phyloP scores from a whole-genome alignment of 495 filamentous ascomycete species.

The Penicillium atrosanguineum region DNA sequence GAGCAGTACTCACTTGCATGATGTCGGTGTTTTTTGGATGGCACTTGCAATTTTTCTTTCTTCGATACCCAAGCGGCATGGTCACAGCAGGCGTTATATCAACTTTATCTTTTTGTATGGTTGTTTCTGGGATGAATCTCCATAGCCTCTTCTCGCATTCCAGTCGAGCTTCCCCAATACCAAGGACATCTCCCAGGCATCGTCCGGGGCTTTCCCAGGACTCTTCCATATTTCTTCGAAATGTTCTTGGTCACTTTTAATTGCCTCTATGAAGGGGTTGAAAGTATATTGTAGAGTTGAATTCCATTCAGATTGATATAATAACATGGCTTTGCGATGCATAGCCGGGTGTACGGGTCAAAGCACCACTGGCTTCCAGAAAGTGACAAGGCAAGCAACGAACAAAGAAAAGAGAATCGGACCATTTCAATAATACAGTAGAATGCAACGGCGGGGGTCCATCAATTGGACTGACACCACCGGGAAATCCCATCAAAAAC shows the following conservation, averaged over 20 bases:
- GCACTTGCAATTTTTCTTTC: slow-evolving; percentile 6
- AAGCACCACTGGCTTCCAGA: slow-evolving; percentile 2
- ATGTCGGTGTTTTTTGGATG: slow-evolving; percentile 10
- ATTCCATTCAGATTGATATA: slow-evolving; percentile 5
- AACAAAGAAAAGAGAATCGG: slow-evolving; percentile 13
- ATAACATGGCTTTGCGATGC: slow-evolving; percentile 12
- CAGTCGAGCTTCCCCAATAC: too few species aligned
- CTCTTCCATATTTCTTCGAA: background rate
- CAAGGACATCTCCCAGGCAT: too few species aligned
- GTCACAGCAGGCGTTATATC: slow-evolving; percentile 19
- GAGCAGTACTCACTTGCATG: slow-evolving; percentile 16
- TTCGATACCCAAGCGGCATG: slow-evolving; percentile 30
- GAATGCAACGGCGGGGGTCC: slow-evolving; percentile 12
- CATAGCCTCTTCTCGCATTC: background rate
- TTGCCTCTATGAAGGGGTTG: background rate
- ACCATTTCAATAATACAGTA: slow-evolving; percentile 36
- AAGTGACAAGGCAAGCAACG: slow-evolving; percentile 11
- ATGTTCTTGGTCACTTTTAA: too few species aligned
- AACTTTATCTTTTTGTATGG: background rate
- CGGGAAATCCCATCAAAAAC: slow-evolving; percentile 24
- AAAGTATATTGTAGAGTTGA: background rate
- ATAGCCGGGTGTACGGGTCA: slow-evolving; percentile 2
- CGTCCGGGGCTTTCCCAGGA: background rate
- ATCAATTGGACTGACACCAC: slow-evolving; percentile 10
- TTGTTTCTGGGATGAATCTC: background rate